Percentiles rank a stretch among this genome's conserved stretches.
These are phyloP conservation scores for Solanum chacoense DNA, from an alignment of 305 asterid species.

Conservation along the genomic window DNA sequence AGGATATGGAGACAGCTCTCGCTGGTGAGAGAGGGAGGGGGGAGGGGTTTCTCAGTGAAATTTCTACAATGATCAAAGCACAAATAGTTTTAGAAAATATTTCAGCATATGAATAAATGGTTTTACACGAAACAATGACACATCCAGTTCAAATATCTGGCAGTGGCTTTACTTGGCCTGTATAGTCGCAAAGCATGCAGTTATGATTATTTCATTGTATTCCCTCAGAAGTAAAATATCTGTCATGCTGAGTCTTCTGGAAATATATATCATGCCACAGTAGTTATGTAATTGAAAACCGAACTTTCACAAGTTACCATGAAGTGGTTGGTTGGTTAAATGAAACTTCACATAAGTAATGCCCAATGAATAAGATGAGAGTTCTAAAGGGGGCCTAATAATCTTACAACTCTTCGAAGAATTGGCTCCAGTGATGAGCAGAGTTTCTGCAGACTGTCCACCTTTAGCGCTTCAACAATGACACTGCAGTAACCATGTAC, in stretches of 20 bases:
- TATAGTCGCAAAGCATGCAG: not conserved
- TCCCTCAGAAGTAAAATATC: not conserved
- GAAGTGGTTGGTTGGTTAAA: not conserved
- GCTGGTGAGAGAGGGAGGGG: not conserved
- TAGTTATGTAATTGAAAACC: not conserved
- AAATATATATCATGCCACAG: not conserved
- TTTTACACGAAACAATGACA: not conserved
- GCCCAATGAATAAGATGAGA: not conserved
- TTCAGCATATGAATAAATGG: not conserved
- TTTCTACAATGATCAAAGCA: not conserved
- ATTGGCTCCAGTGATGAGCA: conserved; percentile 94
- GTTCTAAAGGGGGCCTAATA: conserved; percentile 7
- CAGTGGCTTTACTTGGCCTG: not conserved
- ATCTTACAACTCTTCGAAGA: conserved; percentile 97
- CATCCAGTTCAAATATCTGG: not conserved
- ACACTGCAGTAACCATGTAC: conserved; percentile 60
- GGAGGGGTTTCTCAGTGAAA: not conserved
- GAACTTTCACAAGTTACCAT: not conserved
- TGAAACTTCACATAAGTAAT: not conserved
- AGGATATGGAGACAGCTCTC: not conserved
- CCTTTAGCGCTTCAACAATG: conserved; percentile 89
- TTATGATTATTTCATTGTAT: not conserved
- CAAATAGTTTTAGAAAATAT: not conserved
- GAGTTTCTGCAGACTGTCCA: conserved; percentile 92
- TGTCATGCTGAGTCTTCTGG: not conserved